Evolutionary conservation across 2,329 filamentous ascomycete genomes (phyloP).

Genomic region (Fusarium albosuccineum): DNA sequence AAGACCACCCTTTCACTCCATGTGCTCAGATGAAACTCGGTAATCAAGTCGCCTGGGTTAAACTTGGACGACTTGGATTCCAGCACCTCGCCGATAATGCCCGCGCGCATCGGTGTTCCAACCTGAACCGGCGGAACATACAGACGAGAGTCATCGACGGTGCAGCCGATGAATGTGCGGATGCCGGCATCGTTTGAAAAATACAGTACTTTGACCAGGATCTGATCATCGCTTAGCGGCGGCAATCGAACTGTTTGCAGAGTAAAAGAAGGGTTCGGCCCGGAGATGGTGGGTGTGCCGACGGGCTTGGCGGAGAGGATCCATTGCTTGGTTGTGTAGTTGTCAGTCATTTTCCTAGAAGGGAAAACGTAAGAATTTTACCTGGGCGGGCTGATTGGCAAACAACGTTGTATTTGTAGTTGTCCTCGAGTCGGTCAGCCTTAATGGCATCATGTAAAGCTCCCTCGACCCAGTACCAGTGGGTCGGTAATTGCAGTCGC

Average conservation of each 20-base stretch:
- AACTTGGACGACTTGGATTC: slow-evolving; percentile 13
- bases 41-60: slow-evolving; percentile 12
- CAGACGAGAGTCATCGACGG: slow-evolving; percentile 11
- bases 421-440: no score
- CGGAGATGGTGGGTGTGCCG: slow-evolving; percentile 9
- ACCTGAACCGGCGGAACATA: slow-evolving; percentile 14
- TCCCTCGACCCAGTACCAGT: no score
- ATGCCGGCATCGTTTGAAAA: slow-evolving; percentile 20
- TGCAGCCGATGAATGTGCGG: slow-evolving; percentile 5
- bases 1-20: slow-evolving; percentile 18
- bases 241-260: background rate
- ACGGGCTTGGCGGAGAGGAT: slow-evolving; percentile 15
- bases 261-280: slow-evolving; percentile 6
- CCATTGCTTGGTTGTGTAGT: slow-evolving; percentile 8
- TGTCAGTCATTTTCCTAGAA: no score
- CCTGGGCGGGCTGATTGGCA: no score
- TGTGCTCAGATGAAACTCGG: slow-evolving; percentile 8
- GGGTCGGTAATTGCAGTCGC: no score
- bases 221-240: background rate
- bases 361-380: no score
- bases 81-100: slow-evolving; percentile 13
- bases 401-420: no score
- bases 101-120: slow-evolving; percentile 8
- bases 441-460: no score
- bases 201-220: slow-evolving; percentile 17